Evolutionary conservation across 2,329 filamentous ascomycete genomes (phyloP).

Genomic region (Penicillium sp.): DNA sequence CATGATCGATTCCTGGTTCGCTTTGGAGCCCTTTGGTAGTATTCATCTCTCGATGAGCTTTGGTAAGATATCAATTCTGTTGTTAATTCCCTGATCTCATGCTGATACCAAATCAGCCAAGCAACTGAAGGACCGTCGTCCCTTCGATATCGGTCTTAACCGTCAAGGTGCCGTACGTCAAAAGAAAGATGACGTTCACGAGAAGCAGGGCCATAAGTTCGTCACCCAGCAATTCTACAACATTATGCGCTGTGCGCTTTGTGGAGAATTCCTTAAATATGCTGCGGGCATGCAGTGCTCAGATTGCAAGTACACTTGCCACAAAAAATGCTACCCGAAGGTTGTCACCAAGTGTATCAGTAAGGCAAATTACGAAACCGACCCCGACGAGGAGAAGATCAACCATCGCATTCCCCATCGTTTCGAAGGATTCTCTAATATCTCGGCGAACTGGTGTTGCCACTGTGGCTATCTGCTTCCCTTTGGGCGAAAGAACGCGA

Average conservation of each 20-base stretch:
- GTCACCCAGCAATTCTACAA: constrained; percentile 99
- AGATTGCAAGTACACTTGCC: constrained; percentile 99
- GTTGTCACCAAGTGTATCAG: constrained; percentile 99
- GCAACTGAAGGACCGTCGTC: constrained; percentile 77
- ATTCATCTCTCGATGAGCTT: constrained; percentile 92
- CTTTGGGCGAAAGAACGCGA: constrained; percentile 90
- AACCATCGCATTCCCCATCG: constrained; percentile 98
- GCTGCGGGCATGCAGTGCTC: constrained; percentile 98
- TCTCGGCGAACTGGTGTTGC: constrained; percentile 99
- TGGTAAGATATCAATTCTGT: constrained; percentile 41
- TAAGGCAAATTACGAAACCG: constrained; percentile 97
- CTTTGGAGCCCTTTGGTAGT: constrained; percentile 87
- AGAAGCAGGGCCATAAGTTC: constrained; percentile 99
- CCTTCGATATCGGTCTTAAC: constrained; percentile 84
- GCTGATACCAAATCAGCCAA: constrained; percentile 58
- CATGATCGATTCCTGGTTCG: constrained; percentile 90
- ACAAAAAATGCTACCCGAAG: constrained; percentile 93
- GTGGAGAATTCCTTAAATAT: constrained; percentile 97
- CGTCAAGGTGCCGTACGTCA: constrained; percentile 96
- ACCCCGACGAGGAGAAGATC: constrained; percentile 99
- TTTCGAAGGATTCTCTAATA: constrained; percentile 94
- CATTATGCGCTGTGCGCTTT: constrained; percentile 98
- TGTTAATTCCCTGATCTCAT: not conserved
- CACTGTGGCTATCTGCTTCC: constrained; percentile 96
- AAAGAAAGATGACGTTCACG: constrained; percentile 95